Evolutionary conservation across 768 basidiomycete species (phyloP), one percentile per base, ranked within the genome.

Genomic region (Podaxis sp.): DNA sequence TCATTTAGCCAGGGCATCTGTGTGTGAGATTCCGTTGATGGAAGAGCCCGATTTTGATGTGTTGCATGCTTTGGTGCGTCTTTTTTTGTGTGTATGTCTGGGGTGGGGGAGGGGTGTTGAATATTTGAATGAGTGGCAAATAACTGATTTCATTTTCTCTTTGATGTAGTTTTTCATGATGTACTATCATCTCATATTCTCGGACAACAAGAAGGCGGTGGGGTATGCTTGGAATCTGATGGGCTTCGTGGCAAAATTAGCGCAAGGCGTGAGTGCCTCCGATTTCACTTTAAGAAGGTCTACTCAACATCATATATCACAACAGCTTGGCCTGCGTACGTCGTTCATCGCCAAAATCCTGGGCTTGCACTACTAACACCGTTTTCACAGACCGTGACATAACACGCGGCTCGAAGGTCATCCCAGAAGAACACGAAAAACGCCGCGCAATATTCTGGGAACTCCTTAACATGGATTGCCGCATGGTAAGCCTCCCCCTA

Each of bases 201-300:
- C 87, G 13, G 86, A 88, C 68, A 85, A 89, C 69, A 87, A 83
- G 62, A 86, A 87, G 63, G 87, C 86, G 0, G 79, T 87, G 11
- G 85, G 87, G 14, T 87, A 89, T 61, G 87, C 88, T 16, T 90
- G 88, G 88, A 87, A 87, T 60, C 73, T 89, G 46, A 85, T 90
- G 83, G 88, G 89, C 18, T 84, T 90, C 58, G 81, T 87, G 7
- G 84, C 84, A 32, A 90, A 89, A 69, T 73, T 90, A 16, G 86
- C 88, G 5, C 88, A 88, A 70, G 86, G 84, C 63, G 88, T 89
- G 68, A 72, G 88, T 71, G 9, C 11, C 48, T 55, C 58, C 46
- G 61, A 50, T 28, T 37, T n/a, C 50, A 50, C 59, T 59, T 42
- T 40, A 58, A 61, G 56, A 62, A 59, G 55, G 13, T 55, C 62